Conservation (phyloP, 352 stramenopile genomes). For the Plasmopara muralis region DNA sequence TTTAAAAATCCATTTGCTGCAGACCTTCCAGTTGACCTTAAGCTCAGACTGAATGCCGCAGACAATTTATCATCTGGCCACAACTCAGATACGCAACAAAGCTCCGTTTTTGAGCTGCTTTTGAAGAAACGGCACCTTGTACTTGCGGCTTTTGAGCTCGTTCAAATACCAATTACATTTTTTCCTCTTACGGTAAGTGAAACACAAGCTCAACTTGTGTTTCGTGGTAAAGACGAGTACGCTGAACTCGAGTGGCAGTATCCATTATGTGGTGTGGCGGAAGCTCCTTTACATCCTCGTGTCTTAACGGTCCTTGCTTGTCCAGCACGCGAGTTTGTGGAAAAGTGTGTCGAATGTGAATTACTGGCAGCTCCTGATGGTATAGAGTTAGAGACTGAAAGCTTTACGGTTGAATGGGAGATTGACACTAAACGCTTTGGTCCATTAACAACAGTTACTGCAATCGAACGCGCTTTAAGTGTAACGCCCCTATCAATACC, state of each 20-base stretch:
- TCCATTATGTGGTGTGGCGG: constrained; percentile 58
- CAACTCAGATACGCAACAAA: not conserved
- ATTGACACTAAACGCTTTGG: constrained; percentile 53
- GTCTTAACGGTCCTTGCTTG: constrained; percentile 49
- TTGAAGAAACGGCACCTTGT: constrained; percentile 66
- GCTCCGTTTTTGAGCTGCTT: constrained; percentile 63
- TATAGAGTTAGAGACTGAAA: constrained; percentile 37
- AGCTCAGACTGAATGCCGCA: constrained; percentile 35
- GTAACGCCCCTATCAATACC: constrained; percentile 25
- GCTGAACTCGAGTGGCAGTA: constrained; percentile 72
- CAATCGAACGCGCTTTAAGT: constrained; percentile 50
- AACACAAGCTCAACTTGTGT: constrained; percentile 56
- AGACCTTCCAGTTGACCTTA: constrained; percentile 72
- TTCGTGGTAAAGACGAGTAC: constrained; percentile 60
- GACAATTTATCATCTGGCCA: constrained; percentile 1
- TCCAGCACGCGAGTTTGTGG: constrained; percentile 54
- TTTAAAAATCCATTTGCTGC: constrained; percentile 92
- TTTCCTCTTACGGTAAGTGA: constrained; percentile 66
- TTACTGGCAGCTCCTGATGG: constrained; percentile 43
- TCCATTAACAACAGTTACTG: constrained; percentile 28
- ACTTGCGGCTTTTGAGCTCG: constrained; percentile 71
- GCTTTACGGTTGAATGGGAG: constrained; percentile 56
- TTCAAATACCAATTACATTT: constrained; percentile 91
- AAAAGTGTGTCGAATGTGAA: constrained; percentile 60
- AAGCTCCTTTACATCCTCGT: constrained; percentile 57